Percentiles rank a stretch among this genome's conserved stretches.
These are phyloP conservation scores for Pseudopediastrum boryanum DNA, from an alignment of 139 green algal species.

Conservation along the genomic window DNA sequence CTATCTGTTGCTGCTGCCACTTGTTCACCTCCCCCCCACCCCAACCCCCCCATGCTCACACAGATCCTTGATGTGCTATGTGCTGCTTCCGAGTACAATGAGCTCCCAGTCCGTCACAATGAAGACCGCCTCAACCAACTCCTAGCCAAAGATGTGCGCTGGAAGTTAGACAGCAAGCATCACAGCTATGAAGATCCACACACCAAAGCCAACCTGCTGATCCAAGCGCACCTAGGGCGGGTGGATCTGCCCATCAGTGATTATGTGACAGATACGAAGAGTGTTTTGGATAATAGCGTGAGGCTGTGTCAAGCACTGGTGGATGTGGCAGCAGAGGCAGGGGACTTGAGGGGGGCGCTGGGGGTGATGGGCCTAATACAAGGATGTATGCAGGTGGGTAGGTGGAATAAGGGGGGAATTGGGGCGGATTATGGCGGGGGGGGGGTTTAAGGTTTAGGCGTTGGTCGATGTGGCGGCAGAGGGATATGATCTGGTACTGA, in stretches of 20 bases:
- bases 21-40: background rate
- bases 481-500: too few relatives aligned
- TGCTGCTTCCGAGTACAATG: conserved; percentile 86
- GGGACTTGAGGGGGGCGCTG: conserved; percentile 82
- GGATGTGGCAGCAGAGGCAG: conserved; percentile 82
- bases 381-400: conserved; percentile 86
- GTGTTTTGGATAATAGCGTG: conserved; percentile 90
- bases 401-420: too few relatives aligned
- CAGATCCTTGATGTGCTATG: conserved; percentile 82
- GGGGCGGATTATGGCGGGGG: too few relatives aligned
- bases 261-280: conserved; percentile 95
- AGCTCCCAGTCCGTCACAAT: conserved; percentile 98
- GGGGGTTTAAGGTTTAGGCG: too few relatives aligned
- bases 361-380: conserved; percentile 85
- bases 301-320: conserved; percentile 93
- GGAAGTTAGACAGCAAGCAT: background rate
- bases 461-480: too few relatives aligned
- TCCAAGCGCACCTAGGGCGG: conserved; percentile 77
- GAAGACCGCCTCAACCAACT: conserved; percentile 94
- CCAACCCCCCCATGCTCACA: background rate
- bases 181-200: conserved; percentile 85
- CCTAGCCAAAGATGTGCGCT: conserved; percentile 67
- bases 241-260: conserved; percentile 86
- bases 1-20: background rate
- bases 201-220: conserved; percentile 92